A percentile compares a stretch with the other conserved stretches of the same genome.
Evolutionary conservation across 495 filamentous ascomycete genomes (phyloP).

Genomic region (Talaromyces thailandensis): DNA sequence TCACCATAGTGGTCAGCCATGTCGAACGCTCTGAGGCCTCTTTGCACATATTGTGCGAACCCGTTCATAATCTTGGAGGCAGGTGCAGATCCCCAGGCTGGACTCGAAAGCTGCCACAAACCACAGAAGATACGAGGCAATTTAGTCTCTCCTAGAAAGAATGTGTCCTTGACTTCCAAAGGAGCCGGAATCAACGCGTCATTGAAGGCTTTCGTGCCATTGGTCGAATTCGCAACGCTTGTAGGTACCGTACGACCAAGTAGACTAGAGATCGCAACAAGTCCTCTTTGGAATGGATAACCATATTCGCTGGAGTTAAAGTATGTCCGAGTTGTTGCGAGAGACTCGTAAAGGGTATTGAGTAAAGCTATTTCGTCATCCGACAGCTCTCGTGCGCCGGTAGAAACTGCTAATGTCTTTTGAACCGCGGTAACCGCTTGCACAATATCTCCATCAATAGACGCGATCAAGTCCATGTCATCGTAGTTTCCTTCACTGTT

Average conservation of each 20-base stretch:
- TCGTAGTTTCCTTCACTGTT: background rate
- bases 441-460: slow-evolving; percentile 32
- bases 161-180: slow-evolving; percentile 15
- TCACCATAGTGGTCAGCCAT: slow-evolving; percentile 43
- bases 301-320: background rate
- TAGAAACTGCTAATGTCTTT: slow-evolving; percentile 20
- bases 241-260: background rate
- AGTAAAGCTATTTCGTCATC: slow-evolving; percentile 1
- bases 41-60: slow-evolving; percentile 16
- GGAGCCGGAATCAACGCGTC: background rate
- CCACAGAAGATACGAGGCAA: slow-evolving; percentile 33
- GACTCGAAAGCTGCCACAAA: slow-evolving; percentile 35
- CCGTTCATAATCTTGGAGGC: slow-evolving; percentile 15
- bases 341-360: background rate
- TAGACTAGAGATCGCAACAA: slow-evolving; percentile 6
- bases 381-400: slow-evolving; percentile 5
- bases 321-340: background rate
- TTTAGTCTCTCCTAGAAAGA: slow-evolving; percentile 17
- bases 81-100: slow-evolving; percentile 33
- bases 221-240: background rate
- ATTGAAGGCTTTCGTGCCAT: background rate
- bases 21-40: slow-evolving; percentile 23
- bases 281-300: slow-evolving; percentile 8
- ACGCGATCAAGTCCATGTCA: slow-evolving; percentile 12
- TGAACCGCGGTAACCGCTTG: slow-evolving; percentile 32